Conservation (phyloP, 1,139 yeast genomes). For the Diutina rugosa region DNA sequence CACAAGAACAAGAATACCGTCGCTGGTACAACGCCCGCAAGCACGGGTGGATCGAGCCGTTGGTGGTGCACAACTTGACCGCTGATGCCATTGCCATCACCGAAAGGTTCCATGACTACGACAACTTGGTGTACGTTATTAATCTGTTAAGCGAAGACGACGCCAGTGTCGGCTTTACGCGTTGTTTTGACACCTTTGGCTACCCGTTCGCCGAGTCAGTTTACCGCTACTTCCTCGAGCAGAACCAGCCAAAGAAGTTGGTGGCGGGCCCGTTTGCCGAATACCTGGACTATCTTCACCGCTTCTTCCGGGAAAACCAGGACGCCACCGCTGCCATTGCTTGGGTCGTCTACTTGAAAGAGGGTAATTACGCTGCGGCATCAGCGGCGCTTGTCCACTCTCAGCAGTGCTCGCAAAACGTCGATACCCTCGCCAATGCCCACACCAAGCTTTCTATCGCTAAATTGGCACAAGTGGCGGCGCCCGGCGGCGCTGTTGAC, state of each 20-base stretch:
- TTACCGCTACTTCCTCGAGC: constrained; percentile 44
- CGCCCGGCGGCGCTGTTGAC: constrained; percentile 6
- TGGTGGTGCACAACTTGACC: constrained; percentile 33
- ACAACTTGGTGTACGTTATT: constrained; percentile 52
- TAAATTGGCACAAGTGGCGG: constrained; percentile 37
- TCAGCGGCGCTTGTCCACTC: constrained; percentile 4
- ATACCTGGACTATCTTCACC: constrained; percentile 34
- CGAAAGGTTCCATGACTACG: constrained; percentile 54
- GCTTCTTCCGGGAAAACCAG: constrained; percentile 37
- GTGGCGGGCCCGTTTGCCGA: constrained; percentile 41
- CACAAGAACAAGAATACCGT: constrained; percentile 17
- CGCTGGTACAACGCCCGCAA: constrained; percentile 23
- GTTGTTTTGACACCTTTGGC: constrained; percentile 50
- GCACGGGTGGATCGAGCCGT: constrained; percentile 38
- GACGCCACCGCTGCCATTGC: constrained; percentile 43
- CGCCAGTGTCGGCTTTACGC: constrained; percentile 22
- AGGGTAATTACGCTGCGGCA: constrained; percentile 37
- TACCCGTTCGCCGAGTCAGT: constrained; percentile 58
- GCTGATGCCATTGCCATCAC: constrained; percentile 50
- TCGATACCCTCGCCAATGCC: constrained; percentile 32
- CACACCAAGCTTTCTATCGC: constrained; percentile 59
- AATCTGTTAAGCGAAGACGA: constrained; percentile 36
- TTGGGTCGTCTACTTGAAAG: constrained; percentile 61
- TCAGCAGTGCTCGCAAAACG: constrained; percentile 15
- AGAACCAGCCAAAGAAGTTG: constrained; percentile 40